A percentile compares a stretch with the other conserved stretches of the same genome.
These are phyloP conservation scores for Penstemon eatonii DNA, from an alignment of 257 asterid species.

Conservation along the genomic window DNA sequence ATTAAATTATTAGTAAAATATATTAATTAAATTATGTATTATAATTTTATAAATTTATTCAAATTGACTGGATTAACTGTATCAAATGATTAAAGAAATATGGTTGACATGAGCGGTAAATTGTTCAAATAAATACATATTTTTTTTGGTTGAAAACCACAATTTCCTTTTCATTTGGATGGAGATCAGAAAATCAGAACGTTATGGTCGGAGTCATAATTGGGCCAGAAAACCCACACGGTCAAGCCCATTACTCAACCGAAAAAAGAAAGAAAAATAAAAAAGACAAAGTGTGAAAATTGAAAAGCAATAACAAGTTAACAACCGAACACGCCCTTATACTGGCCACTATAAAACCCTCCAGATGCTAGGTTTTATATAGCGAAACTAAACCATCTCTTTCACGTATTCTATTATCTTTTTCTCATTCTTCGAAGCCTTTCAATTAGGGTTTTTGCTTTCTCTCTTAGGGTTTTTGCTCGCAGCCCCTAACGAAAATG, in stretches of 20 bases:
- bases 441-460: constrained; percentile 33
- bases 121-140: too few relatives aligned
- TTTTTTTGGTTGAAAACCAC: too few relatives aligned
- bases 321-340: constrained; percentile 26
- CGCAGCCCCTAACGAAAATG: constrained; percentile 31
- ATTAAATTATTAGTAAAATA: too few relatives aligned
- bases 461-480: constrained; percentile 28
- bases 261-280: background rate
- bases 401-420: background rate
- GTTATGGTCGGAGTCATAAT: too few relatives aligned
- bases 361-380: constrained; percentile 1
- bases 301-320: background rate
- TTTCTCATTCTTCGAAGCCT: background rate
- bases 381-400: background rate
- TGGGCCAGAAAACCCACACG: background rate
- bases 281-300: background rate
- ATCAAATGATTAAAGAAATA: too few relatives aligned
- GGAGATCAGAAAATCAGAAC: too few relatives aligned
- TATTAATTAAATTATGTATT: too few relatives aligned
- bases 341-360: constrained; percentile 10
- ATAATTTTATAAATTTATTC: too few relatives aligned
- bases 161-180: too few relatives aligned
- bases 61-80: too few relatives aligned
- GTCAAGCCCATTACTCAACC: background rate
- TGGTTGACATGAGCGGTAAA: too few relatives aligned